A percentile compares a stretch with the other conserved stretches of the same genome.
phyloP scores from a whole-genome alignment of 176 grass and related monocot genomes.

The Panicum miliaceum region DNA sequence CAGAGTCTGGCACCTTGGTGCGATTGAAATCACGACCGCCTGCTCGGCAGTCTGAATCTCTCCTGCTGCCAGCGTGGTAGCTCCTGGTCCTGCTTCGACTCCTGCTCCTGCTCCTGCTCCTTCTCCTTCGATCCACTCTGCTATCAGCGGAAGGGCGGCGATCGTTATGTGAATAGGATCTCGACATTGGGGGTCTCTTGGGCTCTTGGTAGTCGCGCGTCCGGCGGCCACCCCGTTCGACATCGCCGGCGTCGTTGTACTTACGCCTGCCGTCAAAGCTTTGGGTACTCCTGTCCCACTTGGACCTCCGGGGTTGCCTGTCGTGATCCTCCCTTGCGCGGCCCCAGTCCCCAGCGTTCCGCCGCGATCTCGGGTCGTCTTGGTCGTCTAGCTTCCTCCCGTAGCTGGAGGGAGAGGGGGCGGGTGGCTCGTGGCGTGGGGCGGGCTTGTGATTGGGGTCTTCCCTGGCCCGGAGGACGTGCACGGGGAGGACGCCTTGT shows the following conservation, averaged over 20 bases:
- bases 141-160: slow-evolving; percentile 26
- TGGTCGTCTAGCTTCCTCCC: slow-evolving; percentile 34
- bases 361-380: slow-evolving; percentile 45
- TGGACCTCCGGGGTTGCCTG: slow-evolving; percentile 34
- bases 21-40: slow-evolving; percentile 33
- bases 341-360: slow-evolving; percentile 30
- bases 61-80: slow-evolving; percentile 9
- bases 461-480: slow-evolving; percentile 48
- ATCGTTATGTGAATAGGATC: slow-evolving; percentile 57
- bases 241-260: slow-evolving; percentile 3
- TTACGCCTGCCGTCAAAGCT: slow-evolving; percentile 55
- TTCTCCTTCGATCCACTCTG: slow-evolving; percentile 43
- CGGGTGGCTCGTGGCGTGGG: slow-evolving; percentile 19
- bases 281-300: slow-evolving; percentile 56
- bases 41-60: slow-evolving; percentile 35
- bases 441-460: slow-evolving; percentile 27
- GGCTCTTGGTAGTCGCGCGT: slow-evolving; percentile 33
- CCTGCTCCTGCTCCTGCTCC: slow-evolving; percentile 42
- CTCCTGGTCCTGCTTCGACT: slow-evolving; percentile 42
- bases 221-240: slow-evolving; percentile 36
- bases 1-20: slow-evolving; percentile 23
- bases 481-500: slow-evolving; percentile 56
- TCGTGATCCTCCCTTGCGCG: slow-evolving; percentile 42
- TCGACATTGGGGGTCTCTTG: slow-evolving; percentile 39
- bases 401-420: neutral